Base-by-base conservation (phyloP, 148 eudicot genomes). In the Nepenthes gracilis region DNA sequence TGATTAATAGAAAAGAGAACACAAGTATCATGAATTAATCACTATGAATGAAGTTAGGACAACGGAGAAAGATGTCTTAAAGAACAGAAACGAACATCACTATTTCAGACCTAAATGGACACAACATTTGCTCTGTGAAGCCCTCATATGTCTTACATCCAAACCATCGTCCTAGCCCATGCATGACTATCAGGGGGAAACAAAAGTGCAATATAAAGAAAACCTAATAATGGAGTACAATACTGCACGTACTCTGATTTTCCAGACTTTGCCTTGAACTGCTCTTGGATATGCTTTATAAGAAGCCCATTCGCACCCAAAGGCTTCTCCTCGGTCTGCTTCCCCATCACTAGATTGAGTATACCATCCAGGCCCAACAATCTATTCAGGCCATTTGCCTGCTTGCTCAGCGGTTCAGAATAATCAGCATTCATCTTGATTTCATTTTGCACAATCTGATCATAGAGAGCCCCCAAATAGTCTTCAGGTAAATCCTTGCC, bases 401-500 rank as follows among this genome's bases (percentile, higher is more conserved):
- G 95, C 79, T 84, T 93, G 87, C 80, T 89, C 74, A 86, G 81
- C 37, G 99, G 95, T 72, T 72, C 87, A 81, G 91, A 81, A 69
- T 67, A 63, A 57, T 86, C 96, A 14, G 96, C 89, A 68, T 83
- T 93, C 95, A 93, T 89, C 80, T 93, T 88, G 60, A 93, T 93
- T 80, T 93, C 99, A 73, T 93, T 81, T 74, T 80, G 88, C 69
- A 86, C 96, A 67, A 89, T 84, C 55, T 93, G 91, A 70, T 93
- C 99, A 78, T 93, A 93, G 50, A 93, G 76, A 52, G 80, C 64
- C 40, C 99, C 96, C 51, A 93, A 75, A 74, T 79, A 88, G 49
- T 89, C 99, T 75, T 93, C 96, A 60, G 95, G 81, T 70, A 93
- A 73, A 77, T 93, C 99, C 71, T 88, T 88, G 62, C 99, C 99